Percentiles rank a stretch among this genome's conserved stretches.
phyloP scores from a whole-genome alignment of 495 filamentous ascomycete genomes.

The Parathielavia appendiculata region DNA sequence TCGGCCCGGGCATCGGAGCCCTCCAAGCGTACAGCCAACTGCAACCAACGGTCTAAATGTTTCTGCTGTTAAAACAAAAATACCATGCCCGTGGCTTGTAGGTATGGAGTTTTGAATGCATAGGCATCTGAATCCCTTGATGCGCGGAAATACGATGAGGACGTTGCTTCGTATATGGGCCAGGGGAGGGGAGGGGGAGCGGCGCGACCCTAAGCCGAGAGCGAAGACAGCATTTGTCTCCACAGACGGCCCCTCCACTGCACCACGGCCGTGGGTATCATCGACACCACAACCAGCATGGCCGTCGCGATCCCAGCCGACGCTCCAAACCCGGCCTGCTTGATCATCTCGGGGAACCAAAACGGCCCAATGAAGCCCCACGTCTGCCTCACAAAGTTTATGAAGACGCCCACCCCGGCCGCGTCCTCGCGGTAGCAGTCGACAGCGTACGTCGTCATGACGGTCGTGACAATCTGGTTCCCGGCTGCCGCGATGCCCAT shows the following conservation, averaged over 20 bases:
- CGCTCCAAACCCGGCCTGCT: neutral
- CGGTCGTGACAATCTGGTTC: slow-evolving; percentile 10
- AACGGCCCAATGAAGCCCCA: slow-evolving; percentile 12
- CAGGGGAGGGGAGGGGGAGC: too few species aligned
- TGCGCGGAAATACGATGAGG: too few species aligned
- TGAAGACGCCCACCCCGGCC: slow-evolving; percentile 1
- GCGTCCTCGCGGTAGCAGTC: slow-evolving; percentile 11
- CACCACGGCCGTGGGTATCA: slow-evolving; percentile 4
- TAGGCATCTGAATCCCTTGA: too few species aligned
- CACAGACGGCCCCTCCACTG: slow-evolving; percentile 3
- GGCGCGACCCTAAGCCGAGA: too few species aligned
- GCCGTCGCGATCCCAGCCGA: slow-evolving; percentile 2
- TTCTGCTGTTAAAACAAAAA: too few species aligned
- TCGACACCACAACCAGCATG: slow-evolving; percentile 4
- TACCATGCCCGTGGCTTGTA: too few species aligned
- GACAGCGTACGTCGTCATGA: slow-evolving; percentile 7
- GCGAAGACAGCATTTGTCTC: too few species aligned
- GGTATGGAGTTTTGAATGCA: too few species aligned
- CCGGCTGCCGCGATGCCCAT: slow-evolving; percentile 7
- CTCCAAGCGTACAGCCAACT: too few species aligned
- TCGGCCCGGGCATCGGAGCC: too few species aligned
- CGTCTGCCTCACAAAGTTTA: slow-evolving; percentile 9
- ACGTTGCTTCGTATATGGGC: too few species aligned
- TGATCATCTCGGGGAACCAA: neutral
- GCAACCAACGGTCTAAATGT: too few species aligned